These are phyloP conservation scores for Brassica carinata DNA, from an alignment of 345 rosid species.

Conservation along the genomic window DNA sequence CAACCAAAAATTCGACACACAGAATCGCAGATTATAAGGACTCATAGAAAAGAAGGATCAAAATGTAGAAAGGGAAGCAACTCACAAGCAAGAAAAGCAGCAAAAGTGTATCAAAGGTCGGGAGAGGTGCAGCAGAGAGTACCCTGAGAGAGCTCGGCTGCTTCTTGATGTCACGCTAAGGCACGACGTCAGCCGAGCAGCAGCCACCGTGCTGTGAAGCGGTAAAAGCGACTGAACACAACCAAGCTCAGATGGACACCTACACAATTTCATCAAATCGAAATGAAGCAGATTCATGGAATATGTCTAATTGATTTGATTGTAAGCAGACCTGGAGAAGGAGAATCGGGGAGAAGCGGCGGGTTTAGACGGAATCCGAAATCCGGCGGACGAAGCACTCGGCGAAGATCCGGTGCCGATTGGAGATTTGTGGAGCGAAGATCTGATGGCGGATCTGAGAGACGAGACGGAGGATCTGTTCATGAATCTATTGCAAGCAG, in stretches of 20 bases:
- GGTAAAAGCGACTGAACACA: slow-evolving; percentile 86
- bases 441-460: slow-evolving; percentile 63
- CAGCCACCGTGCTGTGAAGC: slow-evolving; percentile 84
- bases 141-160: slow-evolving; percentile 97
- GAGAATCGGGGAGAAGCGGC: slow-evolving; percentile 55
- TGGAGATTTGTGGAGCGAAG: slow-evolving; percentile 48
- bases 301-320: slow-evolving; percentile 4
- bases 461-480: slow-evolving; percentile 57
- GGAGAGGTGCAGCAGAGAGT: slow-evolving; percentile 99
- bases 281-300: neutral
- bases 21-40: neutral
- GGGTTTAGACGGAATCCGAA: slow-evolving; percentile 48
- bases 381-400: slow-evolving; percentile 41
- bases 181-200: slow-evolving; percentile 85
- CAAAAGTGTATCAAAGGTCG: slow-evolving; percentile 68
- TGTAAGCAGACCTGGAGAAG: slow-evolving; percentile 56
- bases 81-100: slow-evolving; percentile 58
- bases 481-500: slow-evolving; percentile 59
- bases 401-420: slow-evolving; percentile 45
- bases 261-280: slow-evolving; percentile 33
- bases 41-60: neutral
- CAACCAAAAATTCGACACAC: neutral
- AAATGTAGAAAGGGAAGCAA: slow-evolving; percentile 23
- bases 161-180: slow-evolving; percentile 84
- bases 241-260: slow-evolving; percentile 76